These are phyloP conservation scores for Fonsecaea pedrosoi DNA, from an alignment of 2,329 filamentous ascomycete genomes.

Conservation along the genomic window DNA sequence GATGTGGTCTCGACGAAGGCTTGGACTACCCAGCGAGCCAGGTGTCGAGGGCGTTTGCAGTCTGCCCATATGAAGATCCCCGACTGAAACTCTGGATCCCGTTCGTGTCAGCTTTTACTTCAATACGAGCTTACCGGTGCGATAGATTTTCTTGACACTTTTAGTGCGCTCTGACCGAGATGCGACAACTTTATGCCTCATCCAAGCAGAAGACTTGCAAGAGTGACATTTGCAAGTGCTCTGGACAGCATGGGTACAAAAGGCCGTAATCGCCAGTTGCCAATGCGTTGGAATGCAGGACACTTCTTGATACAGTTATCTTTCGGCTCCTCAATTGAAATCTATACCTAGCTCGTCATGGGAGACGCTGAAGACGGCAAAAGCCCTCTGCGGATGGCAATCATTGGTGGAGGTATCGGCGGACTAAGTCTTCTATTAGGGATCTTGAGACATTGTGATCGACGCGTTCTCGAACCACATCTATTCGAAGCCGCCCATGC, in stretches of 20 bases:
- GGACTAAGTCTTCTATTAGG: conserved; percentile 19
- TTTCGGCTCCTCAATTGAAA: not conserved
- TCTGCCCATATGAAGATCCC: not conserved
- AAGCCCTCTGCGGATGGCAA: conserved; percentile 13
- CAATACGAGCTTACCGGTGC: not conserved
- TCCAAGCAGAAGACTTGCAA: not conserved
- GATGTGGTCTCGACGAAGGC: not conserved
- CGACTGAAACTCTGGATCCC: not conserved
- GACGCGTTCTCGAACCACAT: conserved; percentile 13
- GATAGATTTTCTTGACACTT: not conserved
- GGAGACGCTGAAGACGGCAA: conserved; percentile 4
- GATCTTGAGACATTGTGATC: conserved; percentile 20
- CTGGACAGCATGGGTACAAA: not conserved
- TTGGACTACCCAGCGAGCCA: not conserved
- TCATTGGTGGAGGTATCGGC: conserved; percentile 21
- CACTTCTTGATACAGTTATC: not conserved
- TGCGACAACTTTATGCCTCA: not conserved
- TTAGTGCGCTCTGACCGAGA: not conserved
- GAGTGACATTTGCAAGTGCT: not conserved
- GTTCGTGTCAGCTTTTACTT: conserved; percentile 14
- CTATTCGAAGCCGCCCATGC: conserved; percentile 19
- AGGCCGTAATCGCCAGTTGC: not conserved
- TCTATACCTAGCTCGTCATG: not conserved
- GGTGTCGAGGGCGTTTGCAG: not conserved
- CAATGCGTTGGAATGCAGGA: not conserved